phyloP scores from a whole-genome alignment of 1,284 basidiomycete genomes.

The Lentinus polychrous region DNA sequence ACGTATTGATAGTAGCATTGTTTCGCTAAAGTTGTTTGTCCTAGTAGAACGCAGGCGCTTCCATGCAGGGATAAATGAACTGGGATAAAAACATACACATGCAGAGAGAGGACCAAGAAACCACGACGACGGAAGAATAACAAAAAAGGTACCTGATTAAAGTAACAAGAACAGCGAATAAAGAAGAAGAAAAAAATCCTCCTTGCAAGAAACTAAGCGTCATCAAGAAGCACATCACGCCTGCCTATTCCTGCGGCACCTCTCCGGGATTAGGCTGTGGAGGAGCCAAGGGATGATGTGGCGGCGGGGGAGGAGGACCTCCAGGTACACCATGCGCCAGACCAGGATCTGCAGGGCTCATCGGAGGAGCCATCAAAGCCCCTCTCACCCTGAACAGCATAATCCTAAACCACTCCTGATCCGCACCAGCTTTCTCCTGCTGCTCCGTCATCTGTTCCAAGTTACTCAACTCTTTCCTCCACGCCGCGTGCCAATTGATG shows the following conservation, averaged over 20 bases:
- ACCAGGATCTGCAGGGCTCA: slow-evolving; percentile 43
- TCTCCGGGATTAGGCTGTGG: slow-evolving; percentile 21
- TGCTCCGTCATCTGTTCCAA: slow-evolving; percentile 66
- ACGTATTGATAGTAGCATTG: too few species aligned
- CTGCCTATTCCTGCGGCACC: slow-evolving; percentile 15
- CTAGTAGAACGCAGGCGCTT: too few species aligned
- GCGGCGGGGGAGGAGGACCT: slow-evolving; percentile 6
- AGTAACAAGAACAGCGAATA: too few species aligned
- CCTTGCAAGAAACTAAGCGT: too few species aligned
- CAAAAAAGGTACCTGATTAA: too few species aligned
- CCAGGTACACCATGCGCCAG: slow-evolving; percentile 40
- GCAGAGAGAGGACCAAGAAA: too few species aligned
- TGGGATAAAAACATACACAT: too few species aligned
- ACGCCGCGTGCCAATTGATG: slow-evolving; percentile 69
- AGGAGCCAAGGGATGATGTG: slow-evolving; percentile 16
- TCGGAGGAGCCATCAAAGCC: slow-evolving; percentile 56
- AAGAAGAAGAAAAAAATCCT: too few species aligned
- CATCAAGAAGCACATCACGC: too few species aligned
- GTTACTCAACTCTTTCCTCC: slow-evolving; percentile 70
- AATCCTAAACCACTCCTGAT: slow-evolving; percentile 76
- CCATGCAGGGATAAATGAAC: too few species aligned
- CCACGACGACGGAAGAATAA: too few species aligned
- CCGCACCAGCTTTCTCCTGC: slow-evolving; percentile 71
- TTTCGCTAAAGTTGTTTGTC: too few species aligned
- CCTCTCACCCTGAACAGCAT: slow-evolving; percentile 70